Percentiles rank a stretch among this genome's conserved stretches.
Evolutionary conservation across 1,284 basidiomycete genomes (phyloP).

Genomic region (Ustilago trichophora): DNA sequence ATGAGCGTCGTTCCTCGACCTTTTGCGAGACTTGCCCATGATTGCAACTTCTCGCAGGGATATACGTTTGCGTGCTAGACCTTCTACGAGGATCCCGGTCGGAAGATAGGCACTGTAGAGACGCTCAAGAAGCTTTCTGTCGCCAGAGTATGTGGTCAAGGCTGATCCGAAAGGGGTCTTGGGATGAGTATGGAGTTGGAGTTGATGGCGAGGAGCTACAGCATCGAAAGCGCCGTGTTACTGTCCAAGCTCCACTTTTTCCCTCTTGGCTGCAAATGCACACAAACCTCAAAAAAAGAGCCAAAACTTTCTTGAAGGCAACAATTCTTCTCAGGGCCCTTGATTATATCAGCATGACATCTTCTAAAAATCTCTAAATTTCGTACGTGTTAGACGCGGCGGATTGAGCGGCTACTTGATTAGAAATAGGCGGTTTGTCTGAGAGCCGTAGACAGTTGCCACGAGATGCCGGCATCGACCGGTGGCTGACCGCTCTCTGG

Average conservation of each 20-base stretch:
- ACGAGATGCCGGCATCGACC: background rate
- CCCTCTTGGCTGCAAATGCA: background rate
- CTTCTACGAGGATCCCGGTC: too few relatives aligned
- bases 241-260: constrained; percentile 17
- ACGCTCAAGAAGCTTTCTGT: too few relatives aligned
- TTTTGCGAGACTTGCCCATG: constrained; percentile 35
- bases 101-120: too few relatives aligned
- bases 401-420: background rate
- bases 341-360: constrained; percentile 2
- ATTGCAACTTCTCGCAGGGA: background rate
- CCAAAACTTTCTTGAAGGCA: constrained; percentile 16
- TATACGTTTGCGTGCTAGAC: too few relatives aligned
- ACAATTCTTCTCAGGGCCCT: background rate
- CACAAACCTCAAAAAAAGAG: too few relatives aligned
- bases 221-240: background rate
- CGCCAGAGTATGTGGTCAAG: too few relatives aligned
- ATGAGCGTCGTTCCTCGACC: constrained; percentile 27
- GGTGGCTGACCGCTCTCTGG: background rate
- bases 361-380: constrained; percentile 5
- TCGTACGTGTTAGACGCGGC: background rate
- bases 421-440: constrained; percentile 11
- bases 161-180: too few relatives aligned
- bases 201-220: background rate
- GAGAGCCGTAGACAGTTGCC: background rate
- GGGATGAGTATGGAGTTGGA: too few relatives aligned